These are phyloP conservation scores for Yamadazyma atmosphaerica DNA, from an alignment of 1,139 yeast species.

Conservation along the genomic window DNA sequence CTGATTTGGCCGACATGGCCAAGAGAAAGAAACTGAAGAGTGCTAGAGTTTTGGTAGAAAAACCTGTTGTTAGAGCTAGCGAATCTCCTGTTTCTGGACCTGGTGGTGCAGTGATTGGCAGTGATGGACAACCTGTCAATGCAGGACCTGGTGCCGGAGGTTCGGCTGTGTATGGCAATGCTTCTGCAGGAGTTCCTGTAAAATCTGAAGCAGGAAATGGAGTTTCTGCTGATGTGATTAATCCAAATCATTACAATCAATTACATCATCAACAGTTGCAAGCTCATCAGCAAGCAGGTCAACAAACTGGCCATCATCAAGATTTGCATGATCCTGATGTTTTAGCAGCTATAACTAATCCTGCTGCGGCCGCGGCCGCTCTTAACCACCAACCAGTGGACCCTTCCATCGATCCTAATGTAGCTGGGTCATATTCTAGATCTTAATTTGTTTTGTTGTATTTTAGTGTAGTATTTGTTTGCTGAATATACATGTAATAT, in stretches of 20 bases:
- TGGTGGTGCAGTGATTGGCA: constrained; percentile 10
- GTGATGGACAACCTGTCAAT: too few species aligned
- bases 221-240: constrained; percentile 14
- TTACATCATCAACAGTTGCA: constrained; percentile 14
- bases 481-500: constrained; percentile 1
- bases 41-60: constrained; percentile 46
- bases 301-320: constrained; percentile 30
- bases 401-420: constrained; percentile 46
- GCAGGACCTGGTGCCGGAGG: too few species aligned
- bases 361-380: constrained; percentile 31
- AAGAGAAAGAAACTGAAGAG: constrained; percentile 41
- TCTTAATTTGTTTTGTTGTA: constrained; percentile 1
- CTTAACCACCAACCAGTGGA: constrained; percentile 35
- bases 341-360: constrained; percentile 45
- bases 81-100: constrained; percentile 4
- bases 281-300: constrained; percentile 18
- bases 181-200: neutral
- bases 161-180: too few species aligned
- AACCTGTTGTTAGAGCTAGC: constrained; percentile 39
- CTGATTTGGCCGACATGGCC: constrained; percentile 39
- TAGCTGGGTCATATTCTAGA: constrained; percentile 27
- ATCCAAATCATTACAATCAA: constrained; percentile 15
- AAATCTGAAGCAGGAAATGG: constrained; percentile 2
- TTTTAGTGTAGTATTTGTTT: neutral
- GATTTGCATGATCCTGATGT: constrained; percentile 47